These are phyloP conservation scores for Xerocomellus intermedius DNA, from an alignment of 768 basidiomycete genomes.

Conservation along the genomic window DNA sequence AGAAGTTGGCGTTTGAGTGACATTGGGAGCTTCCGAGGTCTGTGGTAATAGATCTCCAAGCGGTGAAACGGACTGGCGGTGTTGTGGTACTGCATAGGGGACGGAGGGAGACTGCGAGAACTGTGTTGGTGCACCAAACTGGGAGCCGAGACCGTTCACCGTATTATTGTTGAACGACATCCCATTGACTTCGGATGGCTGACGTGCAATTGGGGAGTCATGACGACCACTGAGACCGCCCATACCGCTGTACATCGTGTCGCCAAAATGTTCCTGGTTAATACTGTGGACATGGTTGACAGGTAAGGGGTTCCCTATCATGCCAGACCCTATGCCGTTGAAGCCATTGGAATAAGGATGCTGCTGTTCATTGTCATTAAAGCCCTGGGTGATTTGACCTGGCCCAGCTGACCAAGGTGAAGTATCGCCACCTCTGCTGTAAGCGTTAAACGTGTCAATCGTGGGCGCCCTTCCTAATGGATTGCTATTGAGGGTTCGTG, in stretches of 20 bases:
- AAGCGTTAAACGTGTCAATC: constrained; percentile 41
- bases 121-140: constrained; percentile 17
- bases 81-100: constrained; percentile 20
- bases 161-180: constrained; percentile 16
- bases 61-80: constrained; percentile 21
- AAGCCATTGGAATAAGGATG: constrained; percentile 28
- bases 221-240: constrained; percentile 22
- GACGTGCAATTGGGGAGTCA: constrained; percentile 24
- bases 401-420: constrained; percentile 37
- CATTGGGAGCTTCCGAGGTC: constrained; percentile 13
- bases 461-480: constrained; percentile 32
- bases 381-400: constrained; percentile 20
- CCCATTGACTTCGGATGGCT: constrained; percentile 25
- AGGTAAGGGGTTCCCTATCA: constrained; percentile 18
- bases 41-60: constrained; percentile 23
- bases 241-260: constrained; percentile 24
- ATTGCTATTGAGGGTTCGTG: constrained; percentile 35
- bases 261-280: constrained; percentile 27
- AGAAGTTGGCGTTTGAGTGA: constrained; percentile 22
- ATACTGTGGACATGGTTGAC: constrained; percentile 21
- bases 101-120: constrained; percentile 23
- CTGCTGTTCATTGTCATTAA: constrained; percentile 20
- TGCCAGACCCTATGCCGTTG: constrained; percentile 17
- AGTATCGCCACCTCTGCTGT: constrained; percentile 30
- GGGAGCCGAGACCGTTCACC: constrained; percentile 21